A percentile compares a stretch with the other conserved stretches of the same genome.
phyloP scores from a whole-genome alignment of 129 eudicot genomes.

The Tagetes patula region DNA sequence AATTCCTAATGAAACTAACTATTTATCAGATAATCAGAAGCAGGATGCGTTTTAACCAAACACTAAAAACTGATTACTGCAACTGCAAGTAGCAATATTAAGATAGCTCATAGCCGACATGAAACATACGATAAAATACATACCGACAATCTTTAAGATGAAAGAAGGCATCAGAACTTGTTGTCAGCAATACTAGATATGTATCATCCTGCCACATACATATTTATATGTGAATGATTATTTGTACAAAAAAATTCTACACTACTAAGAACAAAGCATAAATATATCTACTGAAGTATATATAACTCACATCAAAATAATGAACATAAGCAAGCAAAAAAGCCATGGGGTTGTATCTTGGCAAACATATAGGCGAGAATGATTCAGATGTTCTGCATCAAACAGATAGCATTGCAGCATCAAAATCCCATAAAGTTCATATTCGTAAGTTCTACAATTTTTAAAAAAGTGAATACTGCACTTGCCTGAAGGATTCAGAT shows the following conservation, averaged over 20 bases:
- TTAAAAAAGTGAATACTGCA: conserved; percentile 12
- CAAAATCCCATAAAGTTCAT: conserved; percentile 7
- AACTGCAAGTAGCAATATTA: background rate
- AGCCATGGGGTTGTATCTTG: conserved; percentile 96
- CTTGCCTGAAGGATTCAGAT: conserved; percentile 93
- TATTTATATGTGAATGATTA: conserved; percentile 10
- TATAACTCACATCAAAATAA: conserved; percentile 77
- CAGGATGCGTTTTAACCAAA: background rate
- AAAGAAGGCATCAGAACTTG: conserved; percentile 85
- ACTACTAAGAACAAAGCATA: background rate
- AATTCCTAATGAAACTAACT: background rate
- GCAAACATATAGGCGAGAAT: conserved; percentile 95
- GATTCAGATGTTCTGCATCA: conserved; percentile 91
- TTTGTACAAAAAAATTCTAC: background rate
- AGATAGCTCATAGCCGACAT: background rate
- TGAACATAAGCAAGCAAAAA: conserved; percentile 88
- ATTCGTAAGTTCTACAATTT: background rate
- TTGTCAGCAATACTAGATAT: conserved; percentile 78
- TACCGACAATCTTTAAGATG: conserved; percentile 95
- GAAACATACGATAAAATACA: background rate
- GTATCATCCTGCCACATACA: conserved; percentile 66
- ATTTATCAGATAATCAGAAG: background rate
- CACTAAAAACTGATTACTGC: background rate
- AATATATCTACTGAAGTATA: background rate
- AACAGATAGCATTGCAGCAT: conserved; percentile 19